A percentile compares a stretch with the other conserved stretches of the same genome.
These are phyloP conservation scores for Paraconiothyrium sp. DNA, from an alignment of 2,329 filamentous ascomycete species.

Conservation along the genomic window DNA sequence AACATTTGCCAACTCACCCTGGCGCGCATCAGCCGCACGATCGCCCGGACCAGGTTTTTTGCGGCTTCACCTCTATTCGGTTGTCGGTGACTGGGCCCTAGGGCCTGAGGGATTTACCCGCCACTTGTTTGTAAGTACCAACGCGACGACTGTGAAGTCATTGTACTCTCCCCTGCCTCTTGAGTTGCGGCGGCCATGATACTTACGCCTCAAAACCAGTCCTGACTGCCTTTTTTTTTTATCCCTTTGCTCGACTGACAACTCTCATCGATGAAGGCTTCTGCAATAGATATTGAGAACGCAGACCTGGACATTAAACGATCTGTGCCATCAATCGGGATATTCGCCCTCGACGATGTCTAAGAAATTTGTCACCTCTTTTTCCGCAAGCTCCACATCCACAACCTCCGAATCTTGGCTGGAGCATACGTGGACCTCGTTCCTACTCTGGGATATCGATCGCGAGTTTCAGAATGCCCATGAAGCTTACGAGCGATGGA, in stretches of 20 bases:
- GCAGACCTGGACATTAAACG: not conserved
- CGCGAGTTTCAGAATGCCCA: slow-evolving; percentile 46
- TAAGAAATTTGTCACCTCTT: not conserved
- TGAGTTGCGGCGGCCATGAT: not conserved
- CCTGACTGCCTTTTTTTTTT: not conserved
- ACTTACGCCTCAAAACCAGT: not conserved
- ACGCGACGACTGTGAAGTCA: slow-evolving; percentile 2
- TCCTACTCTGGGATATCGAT: slow-evolving; percentile 49
- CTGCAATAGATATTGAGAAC: not conserved
- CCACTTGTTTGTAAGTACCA: slow-evolving; percentile 13
- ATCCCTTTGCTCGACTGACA: not conserved
- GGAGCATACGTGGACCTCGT: slow-evolving; percentile 40
- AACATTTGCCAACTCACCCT: slow-evolving; percentile 16
- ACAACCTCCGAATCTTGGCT: slow-evolving; percentile 27
- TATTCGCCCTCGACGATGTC: not conserved
- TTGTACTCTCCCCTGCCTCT: not conserved
- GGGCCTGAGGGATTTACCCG: slow-evolving; percentile 9
- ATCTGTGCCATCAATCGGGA: not conserved
- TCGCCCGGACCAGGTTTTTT: slow-evolving; percentile 26
- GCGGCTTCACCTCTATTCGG: slow-evolving; percentile 19
- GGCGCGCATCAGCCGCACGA: slow-evolving; percentile 4
- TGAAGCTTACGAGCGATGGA: slow-evolving; percentile 46
- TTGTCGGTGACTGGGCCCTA: not conserved
- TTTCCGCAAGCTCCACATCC: not conserved
- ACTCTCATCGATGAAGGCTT: not conserved